Conservation (phyloP, 495 filamentous ascomycete genomes). For the Penicillium dipodomyicola region DNA sequence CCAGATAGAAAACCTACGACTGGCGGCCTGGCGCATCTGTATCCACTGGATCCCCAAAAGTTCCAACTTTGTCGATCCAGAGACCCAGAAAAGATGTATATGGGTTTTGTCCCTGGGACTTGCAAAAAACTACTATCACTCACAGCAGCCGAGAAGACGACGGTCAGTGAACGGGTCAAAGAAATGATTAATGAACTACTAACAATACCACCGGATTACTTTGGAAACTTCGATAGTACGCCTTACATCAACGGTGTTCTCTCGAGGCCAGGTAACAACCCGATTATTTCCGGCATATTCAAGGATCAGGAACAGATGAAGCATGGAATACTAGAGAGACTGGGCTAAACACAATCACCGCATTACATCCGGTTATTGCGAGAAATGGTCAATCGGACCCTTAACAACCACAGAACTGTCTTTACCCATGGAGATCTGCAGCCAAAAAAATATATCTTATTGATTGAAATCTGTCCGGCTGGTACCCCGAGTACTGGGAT, state of each 20-base stretch:
- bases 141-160: too few relatives aligned
- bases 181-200: too few relatives aligned
- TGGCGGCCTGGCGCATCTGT: too few relatives aligned
- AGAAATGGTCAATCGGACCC: constrained; percentile 19
- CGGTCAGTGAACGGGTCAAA: too few relatives aligned
- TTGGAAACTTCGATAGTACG: too few relatives aligned
- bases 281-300: constrained; percentile 4
- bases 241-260: too few relatives aligned
- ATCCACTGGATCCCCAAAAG: too few relatives aligned
- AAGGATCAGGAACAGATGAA: constrained; percentile 7
- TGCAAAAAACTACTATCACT: too few relatives aligned
- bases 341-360: background rate
- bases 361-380: constrained; percentile 16
- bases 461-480: constrained; percentile 50
- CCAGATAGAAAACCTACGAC: too few relatives aligned
- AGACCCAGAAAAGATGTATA: constrained; percentile 21
- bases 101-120: constrained; percentile 21
- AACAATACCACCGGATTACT: too few relatives aligned
- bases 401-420: constrained; percentile 20
- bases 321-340: background rate
- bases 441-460: constrained; percentile 42
- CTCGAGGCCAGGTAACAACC: background rate
- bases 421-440: constrained; percentile 36
- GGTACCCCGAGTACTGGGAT: constrained; percentile 52
- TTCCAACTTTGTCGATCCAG: constrained; percentile 20